Base-by-base conservation (phyloP, 192 early-diverging fungal species). In the Coemansia sp. region DNA sequence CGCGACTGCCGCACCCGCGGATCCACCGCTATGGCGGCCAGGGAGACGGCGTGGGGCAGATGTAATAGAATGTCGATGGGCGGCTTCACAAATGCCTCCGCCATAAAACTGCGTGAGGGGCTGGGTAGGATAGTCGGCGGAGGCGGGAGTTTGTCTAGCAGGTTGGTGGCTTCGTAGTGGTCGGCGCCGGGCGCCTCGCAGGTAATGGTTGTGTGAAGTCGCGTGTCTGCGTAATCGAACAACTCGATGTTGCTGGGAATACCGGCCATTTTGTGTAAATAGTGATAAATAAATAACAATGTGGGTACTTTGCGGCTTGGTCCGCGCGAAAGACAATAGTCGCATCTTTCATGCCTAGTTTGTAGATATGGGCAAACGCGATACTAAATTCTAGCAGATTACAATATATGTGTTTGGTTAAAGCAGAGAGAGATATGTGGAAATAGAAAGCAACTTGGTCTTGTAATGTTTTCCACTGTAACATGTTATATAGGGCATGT, bases 51-150 rank as follows among this genome's bases (percentile, higher is more conserved):
- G 51, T 63, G 46, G 2, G 68, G 68, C 6, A 75, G 31, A 3
- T 41, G 17, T n/a, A 75, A 35, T 33, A 8, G 24, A 4, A 75
- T 6, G 17, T 75, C 74, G 6, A 63, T 59, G 0, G 74, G 74
- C 35, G 74, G 74, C n/a, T 66, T 64, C 5, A 75, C 64, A 39
- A 75, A 75, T 14, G 74, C 66, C 17, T 70, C 68, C 9, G 74
- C 67, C 51, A 75, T 56, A 31, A 69, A 75, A 0, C 74, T 64
- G 1, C 21, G 6, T 21, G 24, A 42, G 3, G 16, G 13, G 45
- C 35, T 50, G 4, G 59, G 42, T 21, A 42, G 11, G 42, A 11
- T 56, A 13, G 45, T 46, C 6, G 10, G 40, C 1, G 3, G 17
- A 21, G 9, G 16, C 0, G 1, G 62, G 11, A 3, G 2, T 37